A percentile compares a stretch with the other conserved stretches of the same genome.
Conservation (phyloP, 192 early-diverging fungal species). For the Coemansia sp. region DNA sequence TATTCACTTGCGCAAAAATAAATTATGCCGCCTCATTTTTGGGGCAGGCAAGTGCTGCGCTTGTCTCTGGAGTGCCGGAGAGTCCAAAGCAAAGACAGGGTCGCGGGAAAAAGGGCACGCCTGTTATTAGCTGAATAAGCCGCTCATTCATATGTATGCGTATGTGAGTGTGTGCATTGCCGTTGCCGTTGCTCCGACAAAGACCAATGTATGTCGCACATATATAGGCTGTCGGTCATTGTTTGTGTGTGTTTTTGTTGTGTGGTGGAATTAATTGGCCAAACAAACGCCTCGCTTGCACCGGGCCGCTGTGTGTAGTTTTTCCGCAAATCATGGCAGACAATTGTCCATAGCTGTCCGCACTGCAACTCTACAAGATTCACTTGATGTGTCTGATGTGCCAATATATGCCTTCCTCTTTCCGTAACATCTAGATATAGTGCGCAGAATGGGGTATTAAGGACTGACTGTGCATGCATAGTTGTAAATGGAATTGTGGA, state of each 20-base stretch:
- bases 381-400: background rate
- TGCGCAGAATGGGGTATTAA: background rate
- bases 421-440: background rate
- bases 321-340: background rate
- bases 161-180: constrained; percentile 1
- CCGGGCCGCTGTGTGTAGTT: background rate
- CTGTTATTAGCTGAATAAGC: background rate
- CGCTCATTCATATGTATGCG: background rate
- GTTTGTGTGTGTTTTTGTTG: background rate
- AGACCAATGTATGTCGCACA: background rate
- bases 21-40: too few relatives aligned
- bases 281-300: background rate
- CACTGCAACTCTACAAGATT: background rate
- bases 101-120: background rate
- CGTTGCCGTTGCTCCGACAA: background rate
- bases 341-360: too few relatives aligned
- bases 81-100: background rate
- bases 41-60: background rate
- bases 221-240: background rate
- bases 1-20: background rate
- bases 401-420: background rate
- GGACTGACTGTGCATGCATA: constrained; percentile 4
- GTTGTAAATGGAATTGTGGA: background rate
- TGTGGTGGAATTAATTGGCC: background rate
- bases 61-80: background rate